Percentiles rank a stretch among this genome's conserved stretches.
Conservation (phyloP, 306 rosid genomes). For the Coriaria nepalensis region DNA sequence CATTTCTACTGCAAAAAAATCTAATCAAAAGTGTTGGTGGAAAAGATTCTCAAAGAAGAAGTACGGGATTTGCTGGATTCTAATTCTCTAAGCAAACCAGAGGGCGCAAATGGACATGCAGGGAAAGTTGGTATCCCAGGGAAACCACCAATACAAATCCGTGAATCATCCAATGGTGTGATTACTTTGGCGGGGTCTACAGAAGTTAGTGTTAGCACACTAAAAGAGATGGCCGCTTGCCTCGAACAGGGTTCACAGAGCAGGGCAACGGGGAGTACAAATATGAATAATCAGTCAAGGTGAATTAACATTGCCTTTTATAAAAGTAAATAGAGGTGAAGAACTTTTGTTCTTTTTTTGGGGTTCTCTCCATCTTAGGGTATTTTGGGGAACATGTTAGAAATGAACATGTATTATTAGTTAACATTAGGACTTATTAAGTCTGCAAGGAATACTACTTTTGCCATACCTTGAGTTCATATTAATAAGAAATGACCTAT, state of each 20-base stretch:
- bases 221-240: conserved; percentile 92
- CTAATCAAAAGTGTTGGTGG: conserved; percentile 23
- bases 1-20: conserved; percentile 13
- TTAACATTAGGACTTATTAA: neutral
- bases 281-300: conserved; percentile 99
- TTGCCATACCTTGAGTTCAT: neutral
- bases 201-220: conserved; percentile 69
- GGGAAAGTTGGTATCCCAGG: conserved; percentile 60
- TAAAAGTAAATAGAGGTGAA: too few relatives aligned
- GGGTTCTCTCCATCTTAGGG: neutral
- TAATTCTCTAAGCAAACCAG: conserved; percentile 58
- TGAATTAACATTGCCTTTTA: conserved; percentile 11
- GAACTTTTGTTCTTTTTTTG: too few relatives aligned
- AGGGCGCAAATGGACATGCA: conserved; percentile 67
- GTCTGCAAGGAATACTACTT: neutral
- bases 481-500: too few relatives aligned
- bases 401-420: neutral
- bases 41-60: conserved; percentile 94
- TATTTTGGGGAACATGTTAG: neutral
- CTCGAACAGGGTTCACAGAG: conserved; percentile 90
- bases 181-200: conserved; percentile 97
- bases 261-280: conserved; percentile 99
- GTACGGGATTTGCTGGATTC: conserved; percentile 90
- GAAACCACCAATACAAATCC: conserved; percentile 95
- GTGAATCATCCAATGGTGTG: conserved; percentile 96